These are phyloP conservation scores for Lathyrus tuberosus DNA, from an alignment of 306 rosid species.

Conservation along the genomic window DNA sequence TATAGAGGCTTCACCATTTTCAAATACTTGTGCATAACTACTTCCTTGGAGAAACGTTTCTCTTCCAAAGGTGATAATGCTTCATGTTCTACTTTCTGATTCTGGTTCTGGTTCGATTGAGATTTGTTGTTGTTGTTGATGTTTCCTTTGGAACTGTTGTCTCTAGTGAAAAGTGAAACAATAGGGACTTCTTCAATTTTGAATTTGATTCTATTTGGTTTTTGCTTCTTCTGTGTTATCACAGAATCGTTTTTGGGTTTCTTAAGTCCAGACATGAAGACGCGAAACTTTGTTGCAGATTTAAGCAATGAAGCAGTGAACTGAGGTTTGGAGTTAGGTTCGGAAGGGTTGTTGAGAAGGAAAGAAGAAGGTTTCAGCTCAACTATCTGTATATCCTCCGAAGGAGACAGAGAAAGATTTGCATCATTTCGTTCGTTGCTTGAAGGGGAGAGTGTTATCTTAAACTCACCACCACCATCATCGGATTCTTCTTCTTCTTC, in stretches of 20 bases:
- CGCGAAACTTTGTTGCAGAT: constrained; percentile 86
- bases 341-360: constrained; percentile 43
- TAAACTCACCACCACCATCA: constrained; percentile 50
- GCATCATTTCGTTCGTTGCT: constrained; percentile 64
- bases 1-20: constrained; percentile 91
- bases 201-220: constrained; percentile 49
- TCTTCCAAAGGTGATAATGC: constrained; percentile 51
- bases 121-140: constrained; percentile 39
- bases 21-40: constrained; percentile 74
- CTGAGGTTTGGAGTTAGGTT: constrained; percentile 64
- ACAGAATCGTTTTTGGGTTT: constrained; percentile 56
- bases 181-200: constrained; percentile 90
- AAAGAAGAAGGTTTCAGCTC: constrained; percentile 62
- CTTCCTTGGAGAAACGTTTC: constrained; percentile 82
- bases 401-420: constrained; percentile 73
- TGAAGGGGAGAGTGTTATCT: constrained; percentile 76
- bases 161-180: constrained; percentile 77
- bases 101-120: background rate
- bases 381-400: constrained; percentile 67
- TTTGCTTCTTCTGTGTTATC: constrained; percentile 7
- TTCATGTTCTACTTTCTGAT: constrained; percentile 50
- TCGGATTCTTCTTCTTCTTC: constrained; percentile 39
- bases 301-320: constrained; percentile 67
- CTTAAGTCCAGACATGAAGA: constrained; percentile 77
- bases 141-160: constrained; percentile 60